Conservation (phyloP, 306 rosid genomes). For the Quercus alba region DNA sequence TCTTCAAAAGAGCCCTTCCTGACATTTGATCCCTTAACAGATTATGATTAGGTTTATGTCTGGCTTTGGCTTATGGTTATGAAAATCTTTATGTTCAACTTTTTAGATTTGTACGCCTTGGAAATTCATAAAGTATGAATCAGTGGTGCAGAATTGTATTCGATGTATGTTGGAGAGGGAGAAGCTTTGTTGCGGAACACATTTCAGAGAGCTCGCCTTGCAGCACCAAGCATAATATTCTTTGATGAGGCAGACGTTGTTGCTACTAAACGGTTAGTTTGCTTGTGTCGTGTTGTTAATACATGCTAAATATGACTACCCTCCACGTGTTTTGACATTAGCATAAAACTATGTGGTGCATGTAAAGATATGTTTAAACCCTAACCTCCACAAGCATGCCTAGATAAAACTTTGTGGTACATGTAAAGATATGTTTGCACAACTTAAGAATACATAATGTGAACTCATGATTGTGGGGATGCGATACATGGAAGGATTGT, state of each 20-base stretch:
- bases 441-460: background rate
- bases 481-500: background rate
- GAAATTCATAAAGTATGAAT: conserved; percentile 33
- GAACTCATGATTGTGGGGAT: background rate
- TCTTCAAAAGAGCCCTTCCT: background rate
- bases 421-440: background rate
- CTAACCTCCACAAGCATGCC: background rate
- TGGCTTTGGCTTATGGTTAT: conserved; percentile 46
- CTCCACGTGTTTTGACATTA: background rate
- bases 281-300: background rate
- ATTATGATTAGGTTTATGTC: background rate
- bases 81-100: background rate
- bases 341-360: background rate
- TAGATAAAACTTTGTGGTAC: background rate
- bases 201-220: too few species aligned
- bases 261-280: conserved; percentile 81
- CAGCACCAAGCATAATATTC: too few species aligned
- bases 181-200: too few species aligned
- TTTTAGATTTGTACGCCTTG: background rate
- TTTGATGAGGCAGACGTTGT: conserved; percentile 91
- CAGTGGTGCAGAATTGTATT: too few species aligned
- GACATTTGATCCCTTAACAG: background rate
- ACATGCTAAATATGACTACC: background rate
- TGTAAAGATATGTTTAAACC: background rate
- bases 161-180: too few species aligned